phyloP scores from a whole-genome alignment of 1,284 basidiomycete species.

The Chondrostereum purpureum region DNA sequence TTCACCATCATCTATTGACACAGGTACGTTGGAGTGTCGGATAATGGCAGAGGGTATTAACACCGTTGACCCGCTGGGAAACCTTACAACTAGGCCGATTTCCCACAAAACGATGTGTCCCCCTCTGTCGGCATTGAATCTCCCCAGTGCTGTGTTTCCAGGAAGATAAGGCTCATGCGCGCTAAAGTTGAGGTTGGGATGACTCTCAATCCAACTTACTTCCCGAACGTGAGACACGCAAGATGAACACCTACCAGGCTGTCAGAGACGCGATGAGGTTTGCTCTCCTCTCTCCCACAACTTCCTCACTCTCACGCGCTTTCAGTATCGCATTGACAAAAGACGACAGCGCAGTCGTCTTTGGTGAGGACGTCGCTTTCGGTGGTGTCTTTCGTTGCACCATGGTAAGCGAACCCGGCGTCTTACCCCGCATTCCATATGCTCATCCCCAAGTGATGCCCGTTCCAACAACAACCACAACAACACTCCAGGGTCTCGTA shows the following conservation, averaged over 20 bases:
- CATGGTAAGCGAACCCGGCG: constrained; percentile 42
- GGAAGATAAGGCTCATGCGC: too few relatives aligned
- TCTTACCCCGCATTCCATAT: too few relatives aligned
- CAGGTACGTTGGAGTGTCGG: constrained; percentile 7
- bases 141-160: constrained; percentile 6
- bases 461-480: constrained; percentile 8
- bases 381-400: constrained; percentile 91
- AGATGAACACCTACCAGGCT: constrained; percentile 89
- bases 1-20: constrained; percentile 3
- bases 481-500: constrained; percentile 65
- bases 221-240: constrained; percentile 80
- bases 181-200: too few relatives aligned
- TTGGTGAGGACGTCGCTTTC: constrained; percentile 92
- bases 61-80: constrained; percentile 9
- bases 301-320: background rate
- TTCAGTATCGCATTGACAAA: constrained; percentile 72
- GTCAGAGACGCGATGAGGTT: constrained; percentile 85
- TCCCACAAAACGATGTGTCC: constrained; percentile 13
- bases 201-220: too few relatives aligned
- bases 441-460: constrained; percentile 1
- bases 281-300: constrained; percentile 9
- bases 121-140: constrained; percentile 7
- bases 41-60: constrained; percentile 10
- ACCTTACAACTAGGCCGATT: constrained; percentile 8
- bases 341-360: constrained; percentile 83